Percentiles rank a stretch among this genome's conserved stretches.
Conservation (phyloP, 495 filamentous ascomycete species). For the Echria macrotheca region DNA sequence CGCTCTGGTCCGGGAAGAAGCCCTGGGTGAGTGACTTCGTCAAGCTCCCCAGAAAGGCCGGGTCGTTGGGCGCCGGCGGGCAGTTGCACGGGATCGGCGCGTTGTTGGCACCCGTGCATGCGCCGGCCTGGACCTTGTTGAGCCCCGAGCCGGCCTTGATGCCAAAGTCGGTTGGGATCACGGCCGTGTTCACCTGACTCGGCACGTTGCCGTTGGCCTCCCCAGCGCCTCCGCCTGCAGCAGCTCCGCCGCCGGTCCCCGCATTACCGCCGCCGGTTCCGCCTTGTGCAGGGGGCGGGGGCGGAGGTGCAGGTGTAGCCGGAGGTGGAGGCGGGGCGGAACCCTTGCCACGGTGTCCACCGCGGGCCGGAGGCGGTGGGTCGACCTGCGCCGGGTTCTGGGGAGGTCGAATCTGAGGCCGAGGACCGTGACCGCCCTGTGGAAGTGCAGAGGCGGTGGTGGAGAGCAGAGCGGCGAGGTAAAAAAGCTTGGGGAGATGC, state of each 20-base stretch:
- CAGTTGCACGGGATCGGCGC: slow-evolving; percentile 23
- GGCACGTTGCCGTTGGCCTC: neutral
- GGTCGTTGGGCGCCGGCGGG: slow-evolving; percentile 17
- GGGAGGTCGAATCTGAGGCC: neutral
- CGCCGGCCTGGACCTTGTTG: slow-evolving; percentile 3
- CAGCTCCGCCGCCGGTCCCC: neutral
- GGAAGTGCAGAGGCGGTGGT: slow-evolving; percentile 3
- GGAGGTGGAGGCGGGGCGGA: neutral
- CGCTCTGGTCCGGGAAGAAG: slow-evolving; percentile 23
- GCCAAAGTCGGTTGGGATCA: slow-evolving; percentile 16
- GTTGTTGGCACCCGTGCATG: slow-evolving; percentile 15
- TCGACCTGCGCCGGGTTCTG: neutral
- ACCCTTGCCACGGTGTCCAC: neutral
- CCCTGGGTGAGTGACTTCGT: slow-evolving; percentile 22
- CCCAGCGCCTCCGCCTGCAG: neutral
- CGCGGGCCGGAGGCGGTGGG: neutral
- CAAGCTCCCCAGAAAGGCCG: slow-evolving; percentile 16
- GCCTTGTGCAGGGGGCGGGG: neutral
- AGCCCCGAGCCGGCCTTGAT: slow-evolving; percentile 9
- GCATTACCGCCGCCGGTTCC: neutral
- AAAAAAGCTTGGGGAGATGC: slow-evolving; percentile 5
- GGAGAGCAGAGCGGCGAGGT: slow-evolving; percentile 1
- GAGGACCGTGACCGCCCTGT: neutral
- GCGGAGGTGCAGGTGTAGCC: neutral
- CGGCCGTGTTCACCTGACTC: slow-evolving; percentile 15